Evolutionary conservation across 2,329 filamentous ascomycete genomes (phyloP), one percentile per base, ranked within the genome.

Genomic region (Fusarium sacchari): DNA sequence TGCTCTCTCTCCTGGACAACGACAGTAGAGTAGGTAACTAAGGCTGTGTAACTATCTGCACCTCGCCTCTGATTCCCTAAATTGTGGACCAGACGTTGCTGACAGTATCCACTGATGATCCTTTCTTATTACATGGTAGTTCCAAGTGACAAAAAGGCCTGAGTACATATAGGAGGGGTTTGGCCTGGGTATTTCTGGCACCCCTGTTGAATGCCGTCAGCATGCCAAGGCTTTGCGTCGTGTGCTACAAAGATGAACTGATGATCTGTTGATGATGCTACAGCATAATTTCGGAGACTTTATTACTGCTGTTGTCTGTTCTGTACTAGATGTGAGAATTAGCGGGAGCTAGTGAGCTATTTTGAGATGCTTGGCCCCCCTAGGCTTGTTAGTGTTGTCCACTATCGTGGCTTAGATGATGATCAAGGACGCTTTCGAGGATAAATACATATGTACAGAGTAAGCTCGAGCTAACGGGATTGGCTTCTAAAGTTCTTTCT

Each of bases 11-110:
- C 36, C 20, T 1, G 20, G 28, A 28, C 3, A 59, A 34, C 8
- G 20, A 9, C 24, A 50, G 42, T 32, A 62, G 57, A 64, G 14
- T n/a, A n/a, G n/a, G n/a, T n/a, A n/a, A n/a, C n/a, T n/a, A 65
- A 26, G 68, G 60, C 55, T 43, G 68, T 71, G 68, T 40, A 42
- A 71, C 67, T 17, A 10, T 50, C 61, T 71, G 64, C 64, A 68
- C 68, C 57, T 72, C 58, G 63, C 68, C 68, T 74, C 60, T 55
- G 49, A 39, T 63, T 60, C 52, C 66, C 66, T 36, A 70, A 52
- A 40, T 24, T 55, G 61, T 73, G 62, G 60, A 63, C 40, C 56
- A 13, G 24, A 59, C 34, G 26, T 57, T 56, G 71, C 71, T 73
- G 67, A 72, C 67, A 61, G 11, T 26, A 22, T 47, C 43, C 44